Evolutionary conservation across 139 green algal species (phyloP), one percentile per base, ranked within the genome.

Genomic region (Coccomyxa sp.): DNA sequence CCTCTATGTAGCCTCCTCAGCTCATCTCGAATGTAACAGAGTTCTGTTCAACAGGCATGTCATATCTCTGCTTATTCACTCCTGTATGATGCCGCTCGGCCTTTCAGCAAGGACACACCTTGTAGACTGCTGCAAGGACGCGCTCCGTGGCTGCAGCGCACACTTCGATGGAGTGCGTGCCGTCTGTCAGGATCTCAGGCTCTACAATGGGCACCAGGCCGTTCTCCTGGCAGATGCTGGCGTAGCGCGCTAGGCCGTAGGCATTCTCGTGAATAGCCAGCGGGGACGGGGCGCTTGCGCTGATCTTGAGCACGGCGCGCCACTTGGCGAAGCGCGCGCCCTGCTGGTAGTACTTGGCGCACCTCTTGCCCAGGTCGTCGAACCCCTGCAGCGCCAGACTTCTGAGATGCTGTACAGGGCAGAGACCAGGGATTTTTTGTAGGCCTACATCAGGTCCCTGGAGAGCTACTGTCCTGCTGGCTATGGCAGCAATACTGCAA

Each of bases 271-370:
- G 80, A 75, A 98, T 81, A 24, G 41, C 31, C 74, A 78, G 55
- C 2, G 31, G 31, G 7, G 74, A 78, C 37, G 85, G 85, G 29
- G 78, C 82, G 55, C 39, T 78, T 55, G 77, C 81, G 70, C 87
- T 86, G 72, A 98, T 95, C 83, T 93, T 94, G 37, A 97, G 76
- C 44, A 96, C 93, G 0, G 93, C 89, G 18, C 93, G 83, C 93
- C 93, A 97, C 90, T 99, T 99, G 73, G 95, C 94, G 68, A 98
- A 98, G 44, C 93, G 85, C 0, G 94, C 94, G 33, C 95, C 95
- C 78, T 83, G 69, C 75, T 81, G 68, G 55, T 88, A 89, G 73
- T 89, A 89, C 76, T 84, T 84, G 44, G 81, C 81, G 24, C 83
- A 88, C 44, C 86, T 76, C 84, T 85, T 87, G 68, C 82, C 84